Base-by-base conservation (phyloP, 805 yeast genomes). In the Kuraishia hungarica region DNA sequence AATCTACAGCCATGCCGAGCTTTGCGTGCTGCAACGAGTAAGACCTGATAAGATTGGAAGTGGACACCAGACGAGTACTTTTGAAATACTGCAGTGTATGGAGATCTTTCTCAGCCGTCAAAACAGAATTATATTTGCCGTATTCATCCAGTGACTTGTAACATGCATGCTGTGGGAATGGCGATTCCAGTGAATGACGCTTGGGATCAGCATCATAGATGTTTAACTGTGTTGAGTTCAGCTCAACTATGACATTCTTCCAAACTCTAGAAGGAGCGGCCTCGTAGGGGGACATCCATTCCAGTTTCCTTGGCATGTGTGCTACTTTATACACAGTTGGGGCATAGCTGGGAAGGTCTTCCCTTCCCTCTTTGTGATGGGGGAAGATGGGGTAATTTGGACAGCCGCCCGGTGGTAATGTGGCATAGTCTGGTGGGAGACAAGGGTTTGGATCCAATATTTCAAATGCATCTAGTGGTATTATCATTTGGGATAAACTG, bases 221-320 rank as follows among this genome's bases (percentile, higher is more conserved):
- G 67, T 87, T 87, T 39, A 92, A 71, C 70, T 89, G 96, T 1
- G 97, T 92, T 20, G 93, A 88, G 73, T 92, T 90, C 53, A 92
- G 72, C 63, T 87, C 96, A 67, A 89, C 74, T 22, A 87, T 73
- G 50, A 78, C 78, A 49, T 78, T 73, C 60, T 76, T 78, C 98
- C 98, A 92, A 11, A 81, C 77, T 58, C 96, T 74, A 8, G 74
- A 67, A 1, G 82, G 75, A 0, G 96, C 77, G 2, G 82, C 73
- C 60, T 86, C 91, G 64, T 84, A 87, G 0, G 97, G 97, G 2
- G 89, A 78, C 1, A 81, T 58, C 86, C 91, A 83, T 67, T 91
- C 97, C 51, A 78, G 63, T 64, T 91, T 92, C 61, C 91, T 74
- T 6, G 79, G 66, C 1, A 86, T 76, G 1, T 79, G 62, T 0